Conservation (phyloP, 1,284 basidiomycete species). For the Puccinia polysora region DNA sequence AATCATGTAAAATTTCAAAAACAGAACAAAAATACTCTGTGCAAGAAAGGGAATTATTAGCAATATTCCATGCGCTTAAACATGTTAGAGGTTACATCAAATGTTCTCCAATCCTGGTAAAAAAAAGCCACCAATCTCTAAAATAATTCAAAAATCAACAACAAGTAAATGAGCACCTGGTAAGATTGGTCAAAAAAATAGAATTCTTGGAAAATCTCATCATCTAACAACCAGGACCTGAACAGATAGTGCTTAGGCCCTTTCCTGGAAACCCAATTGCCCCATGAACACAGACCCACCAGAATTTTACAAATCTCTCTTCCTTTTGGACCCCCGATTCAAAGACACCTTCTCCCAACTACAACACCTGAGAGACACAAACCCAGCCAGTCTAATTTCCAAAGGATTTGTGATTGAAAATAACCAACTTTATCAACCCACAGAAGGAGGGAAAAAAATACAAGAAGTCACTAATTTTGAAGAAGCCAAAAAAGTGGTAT, state of each 20-base stretch:
- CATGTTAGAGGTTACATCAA: slow-evolving; percentile 5
- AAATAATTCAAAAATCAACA: slow-evolving; percentile 28
- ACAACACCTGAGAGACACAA: not conserved
- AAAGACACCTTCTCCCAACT: not conserved
- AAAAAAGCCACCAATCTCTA: slow-evolving; percentile 7
- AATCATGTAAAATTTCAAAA: slow-evolving; percentile 21
- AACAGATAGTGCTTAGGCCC: slow-evolving; percentile 12
- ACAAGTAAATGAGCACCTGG: not conserved
- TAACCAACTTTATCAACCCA: not conserved
- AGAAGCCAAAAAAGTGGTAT: not conserved
- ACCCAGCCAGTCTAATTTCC: not conserved
- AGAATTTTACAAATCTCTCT: not conserved
- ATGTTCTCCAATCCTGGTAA: slow-evolving; percentile 10
- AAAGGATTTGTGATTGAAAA: not conserved
- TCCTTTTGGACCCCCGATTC: not conserved
- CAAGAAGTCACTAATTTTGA: not conserved
- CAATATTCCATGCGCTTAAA: slow-evolving; percentile 21
- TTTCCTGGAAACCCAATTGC: slow-evolving; percentile 12
- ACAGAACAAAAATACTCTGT: slow-evolving; percentile 4
- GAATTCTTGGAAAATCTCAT: slow-evolving; percentile 9
- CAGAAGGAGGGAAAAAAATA: not conserved
- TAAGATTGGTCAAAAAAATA: slow-evolving; percentile 4
- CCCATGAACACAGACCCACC: not conserved
- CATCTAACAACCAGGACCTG: slow-evolving; percentile 5
- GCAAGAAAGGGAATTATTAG: slow-evolving; percentile 17